Evolutionary conservation across 176 grass and related monocot genomes (phyloP).

Genomic region (Phoenix roebelenii): DNA sequence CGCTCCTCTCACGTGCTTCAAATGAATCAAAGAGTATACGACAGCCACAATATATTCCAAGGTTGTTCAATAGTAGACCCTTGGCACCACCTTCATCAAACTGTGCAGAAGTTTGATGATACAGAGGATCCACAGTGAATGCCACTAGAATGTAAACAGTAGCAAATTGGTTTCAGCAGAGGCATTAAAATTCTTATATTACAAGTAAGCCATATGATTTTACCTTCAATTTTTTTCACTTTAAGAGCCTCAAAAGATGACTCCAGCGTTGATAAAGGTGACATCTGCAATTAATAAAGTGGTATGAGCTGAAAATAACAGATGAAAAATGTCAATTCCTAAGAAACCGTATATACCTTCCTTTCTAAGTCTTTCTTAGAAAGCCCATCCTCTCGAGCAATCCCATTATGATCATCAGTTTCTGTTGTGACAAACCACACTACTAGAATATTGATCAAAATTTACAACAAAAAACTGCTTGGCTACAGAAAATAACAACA

Average conservation of each 20-base stretch:
- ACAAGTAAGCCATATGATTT: too few species aligned
- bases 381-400: constrained; percentile 31
- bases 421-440: constrained; percentile 16
- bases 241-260: constrained; percentile 90
- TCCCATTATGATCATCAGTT: constrained; percentile 24
- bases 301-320: constrained; percentile 14
- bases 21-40: constrained; percentile 88
- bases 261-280: constrained; percentile 72
- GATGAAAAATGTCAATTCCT: constrained; percentile 1
- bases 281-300: constrained; percentile 43
- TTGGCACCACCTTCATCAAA: constrained; percentile 99
- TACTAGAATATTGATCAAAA: too few species aligned
- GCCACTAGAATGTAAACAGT: constrained; percentile 46
- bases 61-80: constrained; percentile 83
- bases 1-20: constrained; percentile 68
- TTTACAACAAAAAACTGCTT: too few species aligned
- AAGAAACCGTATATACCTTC: constrained; percentile 32
- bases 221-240: constrained; percentile 96
- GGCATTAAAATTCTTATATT: not conserved
- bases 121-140: constrained; percentile 83
- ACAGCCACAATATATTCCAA: constrained; percentile 80
- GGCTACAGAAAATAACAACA: too few species aligned
- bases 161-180: constrained; percentile 24
- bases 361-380: constrained; percentile 67
- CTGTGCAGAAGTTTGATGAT: constrained; percentile 94